These are phyloP conservation scores for Nakazawaea ishiwadae DNA, from an alignment of 805 yeast species.

Conservation along the genomic window DNA sequence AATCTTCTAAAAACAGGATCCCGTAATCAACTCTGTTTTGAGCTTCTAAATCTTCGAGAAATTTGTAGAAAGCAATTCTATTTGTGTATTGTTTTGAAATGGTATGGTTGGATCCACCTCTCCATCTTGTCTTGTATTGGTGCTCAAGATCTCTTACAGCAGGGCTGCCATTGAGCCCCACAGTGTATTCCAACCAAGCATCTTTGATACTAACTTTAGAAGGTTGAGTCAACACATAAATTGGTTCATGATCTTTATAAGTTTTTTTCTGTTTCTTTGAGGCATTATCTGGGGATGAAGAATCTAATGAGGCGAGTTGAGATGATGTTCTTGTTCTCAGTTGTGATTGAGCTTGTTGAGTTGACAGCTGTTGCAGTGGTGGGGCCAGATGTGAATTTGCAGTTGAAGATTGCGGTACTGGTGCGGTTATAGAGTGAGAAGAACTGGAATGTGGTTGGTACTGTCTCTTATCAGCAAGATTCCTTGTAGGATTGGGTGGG, in stretches of 20 bases:
- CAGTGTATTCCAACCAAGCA: conserved; percentile 27
- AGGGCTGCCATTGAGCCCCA: conserved; percentile 36
- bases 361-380: conserved; percentile 11
- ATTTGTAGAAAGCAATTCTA: conserved; percentile 11
- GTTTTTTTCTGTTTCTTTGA: conserved; percentile 17
- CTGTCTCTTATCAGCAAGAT: conserved; percentile 8
- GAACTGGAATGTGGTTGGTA: conserved; percentile 6
- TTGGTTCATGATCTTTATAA: conserved; percentile 14
- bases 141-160: conserved; percentile 35
- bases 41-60: conserved; percentile 9
- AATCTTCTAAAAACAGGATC: conserved; percentile 12
- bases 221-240: conserved; percentile 15
- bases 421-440: conserved; percentile 14
- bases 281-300: conserved; percentile 17
- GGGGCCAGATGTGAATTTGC: conserved; percentile 7
- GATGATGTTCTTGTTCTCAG: conserved; percentile 9
- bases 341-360: conserved; percentile 1
- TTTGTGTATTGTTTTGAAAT: conserved; percentile 21
- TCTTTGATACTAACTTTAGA: conserved; percentile 15
- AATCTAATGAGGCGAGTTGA: conserved; percentile 7
- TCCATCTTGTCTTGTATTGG: conserved; percentile 37
- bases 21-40: conserved; percentile 11
- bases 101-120: conserved; percentile 29
- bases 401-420: conserved; percentile 9
- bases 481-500: conserved; percentile 13